phyloP scores from a whole-genome alignment of 164 flowering plant species.

The Piper longum region DNA sequence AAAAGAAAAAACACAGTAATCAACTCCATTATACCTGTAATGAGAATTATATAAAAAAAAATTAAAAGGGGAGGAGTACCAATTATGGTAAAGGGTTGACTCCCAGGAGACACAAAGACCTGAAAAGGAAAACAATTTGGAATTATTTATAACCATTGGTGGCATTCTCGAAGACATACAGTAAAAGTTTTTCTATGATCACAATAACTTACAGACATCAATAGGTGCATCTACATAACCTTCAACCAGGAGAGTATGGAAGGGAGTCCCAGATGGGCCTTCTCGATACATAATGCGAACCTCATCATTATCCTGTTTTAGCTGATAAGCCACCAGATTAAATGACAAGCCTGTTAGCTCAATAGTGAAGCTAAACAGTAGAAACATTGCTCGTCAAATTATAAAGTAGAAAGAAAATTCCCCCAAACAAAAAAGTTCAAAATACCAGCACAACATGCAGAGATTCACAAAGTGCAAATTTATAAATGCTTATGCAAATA shows the following conservation, averaged over 20 bases:
- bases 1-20: too few species aligned
- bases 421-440: background rate
- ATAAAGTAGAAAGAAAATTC: background rate
- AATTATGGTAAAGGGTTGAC: slow-evolving; percentile 52
- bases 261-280: slow-evolving; percentile 74
- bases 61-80: slow-evolving; percentile 26
- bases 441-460: background rate
- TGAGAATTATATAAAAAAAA: background rate
- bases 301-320: slow-evolving; percentile 74
- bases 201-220: slow-evolving; percentile 63
- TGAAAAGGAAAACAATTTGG: slow-evolving; percentile 20
- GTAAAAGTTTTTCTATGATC: background rate
- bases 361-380: too few species aligned
- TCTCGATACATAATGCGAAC: slow-evolving; percentile 86
- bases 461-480: background rate
- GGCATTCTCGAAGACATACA: background rate
- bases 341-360: background rate
- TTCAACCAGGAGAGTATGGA: slow-evolving; percentile 76
- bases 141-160: background rate
- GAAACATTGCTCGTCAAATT: too few species aligned
- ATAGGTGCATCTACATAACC: slow-evolving; percentile 78
- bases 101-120: slow-evolving; percentile 89
- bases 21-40: background rate
- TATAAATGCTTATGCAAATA: background rate
- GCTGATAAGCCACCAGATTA: slow-evolving; percentile 19